phyloP scores from a whole-genome alignment of 2,329 filamentous ascomycete genomes.

The Fusarium annulatum region DNA sequence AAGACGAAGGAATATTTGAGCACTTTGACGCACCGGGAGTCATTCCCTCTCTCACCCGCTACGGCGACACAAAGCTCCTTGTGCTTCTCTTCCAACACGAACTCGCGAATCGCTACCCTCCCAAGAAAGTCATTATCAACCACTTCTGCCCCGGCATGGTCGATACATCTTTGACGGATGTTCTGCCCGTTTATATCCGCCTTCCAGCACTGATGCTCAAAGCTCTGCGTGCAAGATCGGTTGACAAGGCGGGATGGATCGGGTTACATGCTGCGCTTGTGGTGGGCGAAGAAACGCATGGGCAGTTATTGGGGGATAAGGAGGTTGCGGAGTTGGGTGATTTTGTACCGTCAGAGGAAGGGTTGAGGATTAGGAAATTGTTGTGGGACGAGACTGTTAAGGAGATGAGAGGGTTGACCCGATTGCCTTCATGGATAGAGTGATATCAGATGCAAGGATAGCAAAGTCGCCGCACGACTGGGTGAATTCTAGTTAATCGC shows the following conservation, averaged over 20 bases:
- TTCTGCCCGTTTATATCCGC: constrained; percentile 24
- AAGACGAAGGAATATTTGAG: neutral
- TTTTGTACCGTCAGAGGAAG: neutral
- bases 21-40: neutral
- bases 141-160: constrained; percentile 9
- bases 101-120: constrained; percentile 8
- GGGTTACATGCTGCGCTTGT: constrained; percentile 33
- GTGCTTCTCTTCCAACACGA: constrained; percentile 31
- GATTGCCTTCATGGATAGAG: neutral
- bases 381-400: constrained; percentile 2
- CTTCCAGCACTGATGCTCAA: neutral
- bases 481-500: too few relatives aligned
- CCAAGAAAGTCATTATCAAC: neutral
- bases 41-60: neutral
- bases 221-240: constrained; percentile 10
- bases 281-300: constrained; percentile 25
- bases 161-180: constrained; percentile 13
- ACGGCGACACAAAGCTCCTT: constrained; percentile 20
- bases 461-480: neutral
- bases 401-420: neutral
- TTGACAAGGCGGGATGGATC: constrained; percentile 25
- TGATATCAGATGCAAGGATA: neutral
- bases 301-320: constrained; percentile 22
- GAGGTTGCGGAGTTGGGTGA: neutral
- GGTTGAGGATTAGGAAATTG: neutral